Conservation (phyloP, 495 filamentous ascomycete genomes). For the Talaromyces nanjingensis region DNA sequence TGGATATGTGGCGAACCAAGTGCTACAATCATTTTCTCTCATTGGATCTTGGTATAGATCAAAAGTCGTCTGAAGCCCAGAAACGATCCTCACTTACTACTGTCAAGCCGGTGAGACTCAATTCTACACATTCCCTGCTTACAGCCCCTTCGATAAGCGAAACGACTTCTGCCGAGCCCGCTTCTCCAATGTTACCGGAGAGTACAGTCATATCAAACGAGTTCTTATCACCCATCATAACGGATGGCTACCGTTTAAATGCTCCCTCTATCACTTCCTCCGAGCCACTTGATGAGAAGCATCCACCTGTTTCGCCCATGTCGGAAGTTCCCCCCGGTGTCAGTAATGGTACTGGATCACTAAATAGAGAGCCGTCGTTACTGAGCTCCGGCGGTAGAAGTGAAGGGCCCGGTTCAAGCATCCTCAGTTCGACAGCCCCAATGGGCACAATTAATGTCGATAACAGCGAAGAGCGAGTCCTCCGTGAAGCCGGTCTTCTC, state of each 20-base stretch:
- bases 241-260: background rate
- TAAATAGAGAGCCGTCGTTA: constrained; percentile 34
- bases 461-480: constrained; percentile 42
- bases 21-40: constrained; percentile 86
- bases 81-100: constrained; percentile 11
- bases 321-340: background rate
- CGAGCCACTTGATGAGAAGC: constrained; percentile 3
- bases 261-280: constrained; percentile 2
- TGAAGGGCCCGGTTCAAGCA: constrained; percentile 32
- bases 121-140: background rate
- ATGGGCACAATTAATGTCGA: constrained; percentile 31
- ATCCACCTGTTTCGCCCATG: background rate
- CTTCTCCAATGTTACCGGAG: background rate
- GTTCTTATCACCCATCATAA: background rate
- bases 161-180: background rate
- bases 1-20: constrained; percentile 86
- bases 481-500: constrained; percentile 40
- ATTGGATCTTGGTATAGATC: constrained; percentile 77
- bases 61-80: constrained; percentile 13
- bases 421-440: constrained; percentile 31
- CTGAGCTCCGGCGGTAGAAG: constrained; percentile 31
- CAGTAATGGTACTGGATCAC: background rate
- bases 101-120: constrained; percentile 10
- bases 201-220: background rate
- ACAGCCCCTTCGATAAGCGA: constrained; percentile 1